phyloP scores from a whole-genome alignment of 352 stramenopile species.

The Phytophthora cactorum region DNA sequence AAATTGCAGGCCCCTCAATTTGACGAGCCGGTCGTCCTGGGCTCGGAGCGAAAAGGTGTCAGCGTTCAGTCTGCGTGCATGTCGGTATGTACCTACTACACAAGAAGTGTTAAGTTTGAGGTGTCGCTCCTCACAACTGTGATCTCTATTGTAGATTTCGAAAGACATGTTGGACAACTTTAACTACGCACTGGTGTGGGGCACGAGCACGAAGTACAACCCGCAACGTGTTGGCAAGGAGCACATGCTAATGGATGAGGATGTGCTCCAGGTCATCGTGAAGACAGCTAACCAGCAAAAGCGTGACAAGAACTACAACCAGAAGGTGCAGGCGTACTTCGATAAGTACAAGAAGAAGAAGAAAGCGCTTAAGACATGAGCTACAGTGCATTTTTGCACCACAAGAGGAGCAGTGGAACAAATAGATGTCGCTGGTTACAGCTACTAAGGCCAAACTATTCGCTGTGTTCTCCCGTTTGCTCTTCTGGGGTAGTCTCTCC shows the following conservation, averaged over 20 bases:
- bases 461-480: not conserved
- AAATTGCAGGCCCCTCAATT: constrained; percentile 67
- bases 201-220: constrained; percentile 98
- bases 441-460: constrained; percentile 6
- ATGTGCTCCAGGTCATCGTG: constrained; percentile 98
- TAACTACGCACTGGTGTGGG: constrained; percentile 98
- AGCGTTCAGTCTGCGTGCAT: constrained; percentile 82
- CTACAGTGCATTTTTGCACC: constrained; percentile 18
- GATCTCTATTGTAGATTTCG: constrained; percentile 66
- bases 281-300: constrained; percentile 99
- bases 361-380: constrained; percentile 92
- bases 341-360: constrained; percentile 97
- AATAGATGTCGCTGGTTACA: constrained; percentile 29
- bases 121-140: not conserved
- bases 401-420: constrained; percentile 8
- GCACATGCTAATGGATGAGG: constrained; percentile 97
- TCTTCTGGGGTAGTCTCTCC: constrained; percentile 7
- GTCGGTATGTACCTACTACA: constrained; percentile 62
- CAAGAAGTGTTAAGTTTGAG: constrained; percentile 3
- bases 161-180: constrained; percentile 96
- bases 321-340: constrained; percentile 95
- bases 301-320: constrained; percentile 97
- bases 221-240: constrained; percentile 96
- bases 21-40: constrained; percentile 82
- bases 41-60: constrained; percentile 85